Base-by-base conservation (phyloP, 345 rosid species). In the Pelargonium nanum region DNA sequence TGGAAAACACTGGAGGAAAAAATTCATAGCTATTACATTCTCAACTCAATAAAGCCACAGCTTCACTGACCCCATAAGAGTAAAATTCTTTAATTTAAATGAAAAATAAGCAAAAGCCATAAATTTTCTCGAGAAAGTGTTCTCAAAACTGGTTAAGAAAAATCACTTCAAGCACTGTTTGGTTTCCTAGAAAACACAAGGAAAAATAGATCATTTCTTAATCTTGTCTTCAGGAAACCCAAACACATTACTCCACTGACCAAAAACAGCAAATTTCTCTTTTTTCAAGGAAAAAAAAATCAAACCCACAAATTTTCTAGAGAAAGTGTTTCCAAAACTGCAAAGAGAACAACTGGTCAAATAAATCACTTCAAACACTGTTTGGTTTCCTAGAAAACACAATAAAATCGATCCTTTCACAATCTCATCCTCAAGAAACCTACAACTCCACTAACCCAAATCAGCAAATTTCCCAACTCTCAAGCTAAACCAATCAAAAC, bases 321-420 rank as follows among this genome's bases (percentile, higher is more conserved):
- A 34, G 45, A 34, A 5, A 34, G 12, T 1, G 45, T 34, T 1
- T 34, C 12, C 12, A 28, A 28, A 28, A 7, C 32, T 28, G 7
- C 13, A 30, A 30, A 30, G 40, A 15, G 25, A 0, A 6, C 58
- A 32, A 19, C 26, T 9, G 17, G 26, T 7, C 53, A 13, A 13
- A 23, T n/a, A 24, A 52, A 30, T 30, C 56, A 13, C 16, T n/a
- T 19, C 22, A 55, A 8, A 20, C 13, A 22, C 60, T 48, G 40
- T 61, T 34, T 44, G 48, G 50, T 57, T 28, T n/a, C 56, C 51
- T 24, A 53, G 53, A 66, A 67, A 59, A 19, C 23, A 44, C 45
- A 22, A 19, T 16, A 5, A 9, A 22, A 19, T 4, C 10, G 4
- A 32, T 7, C 32, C 32, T 10, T 40, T 40, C 48, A 40, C 15